Evolutionary conservation across 495 filamentous ascomycete species (phyloP).

Genomic region (Cercophora sp.): DNA sequence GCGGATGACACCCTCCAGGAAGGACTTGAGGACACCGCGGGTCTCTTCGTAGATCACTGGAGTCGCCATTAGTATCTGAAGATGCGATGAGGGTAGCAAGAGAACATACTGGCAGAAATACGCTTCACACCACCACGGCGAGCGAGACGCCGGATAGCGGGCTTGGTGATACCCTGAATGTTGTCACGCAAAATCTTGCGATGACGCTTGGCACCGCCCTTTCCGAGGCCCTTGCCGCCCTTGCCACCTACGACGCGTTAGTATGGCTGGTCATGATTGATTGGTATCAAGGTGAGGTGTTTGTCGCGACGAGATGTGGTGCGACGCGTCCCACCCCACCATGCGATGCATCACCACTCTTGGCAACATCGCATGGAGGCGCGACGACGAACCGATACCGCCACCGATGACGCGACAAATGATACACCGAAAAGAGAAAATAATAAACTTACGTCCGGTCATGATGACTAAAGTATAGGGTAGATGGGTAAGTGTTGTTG

Average conservation of each 20-base stretch:
- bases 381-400: neutral
- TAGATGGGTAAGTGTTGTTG: slow-evolving; percentile 26
- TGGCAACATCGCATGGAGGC: too few species aligned
- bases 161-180: slow-evolving; percentile 99
- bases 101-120: slow-evolving; percentile 82
- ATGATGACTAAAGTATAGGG: slow-evolving; percentile 55
- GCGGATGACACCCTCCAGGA: slow-evolving; percentile 99
- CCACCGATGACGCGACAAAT: neutral
- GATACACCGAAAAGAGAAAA: slow-evolving; percentile 9
- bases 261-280: slow-evolving; percentile 6
- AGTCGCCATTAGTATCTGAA: slow-evolving; percentile 52
- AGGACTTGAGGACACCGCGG: slow-evolving; percentile 99
- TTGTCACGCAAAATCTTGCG: slow-evolving; percentile 99
- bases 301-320: neutral
- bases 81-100: slow-evolving; percentile 50
- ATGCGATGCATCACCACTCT: too few species aligned
- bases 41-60: slow-evolving; percentile 98
- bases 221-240: slow-evolving; percentile 85
- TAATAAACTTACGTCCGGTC: slow-evolving; percentile 87
- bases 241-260: slow-evolving; percentile 57
- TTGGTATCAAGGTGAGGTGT: neutral
- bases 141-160: slow-evolving; percentile 98
- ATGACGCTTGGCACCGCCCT: slow-evolving; percentile 90
- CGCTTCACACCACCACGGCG: slow-evolving; percentile 99
- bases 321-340: neutral